Base-by-base conservation (phyloP, 805 yeast species). In the Wickerhamomyces strasburgensis region DNA sequence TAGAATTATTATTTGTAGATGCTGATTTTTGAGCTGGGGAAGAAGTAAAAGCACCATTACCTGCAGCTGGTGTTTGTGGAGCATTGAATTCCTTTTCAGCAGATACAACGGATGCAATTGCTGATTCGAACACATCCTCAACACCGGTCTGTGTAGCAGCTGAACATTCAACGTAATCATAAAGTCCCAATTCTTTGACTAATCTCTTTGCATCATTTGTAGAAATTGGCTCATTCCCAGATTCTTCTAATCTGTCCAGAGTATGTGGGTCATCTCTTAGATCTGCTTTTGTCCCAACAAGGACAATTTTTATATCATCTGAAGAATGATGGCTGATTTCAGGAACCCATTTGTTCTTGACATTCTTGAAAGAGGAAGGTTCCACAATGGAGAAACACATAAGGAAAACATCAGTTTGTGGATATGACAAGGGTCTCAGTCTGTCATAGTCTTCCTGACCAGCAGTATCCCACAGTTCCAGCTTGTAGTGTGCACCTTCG, bases 401-500 rank as follows among this genome's bases (percentile, higher is more conserved):
- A 36, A 88, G 62, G 55, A 88, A 88, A 25, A 88, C 83, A 51
- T 86, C 95, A 0, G 96, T 87, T 57, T 88, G 95, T 4, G 96
- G 95, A 54, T 88, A 88, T 7, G 93, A 82, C 43, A 88, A 67
- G 3, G 96, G 96, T 61, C 96, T 72, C 52, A 87, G 70, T 43
- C 95, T 70, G 58, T 88, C 96, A 59, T 87, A 87, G 57, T 87
- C 96, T 54, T 84, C 83, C 62, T 88, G 96, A 19, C 96, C 96
- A 3, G 96, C 96, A 13, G 96, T 88, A 73, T 88, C 96, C 96
- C 96, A 88, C 31, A 88, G 70, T 17, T 94, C 95, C 35, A 88
- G 68, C 54, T 85, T 86, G 52, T 84, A 80, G 37, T 86, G 84
- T 52, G 81, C 87, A 19, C 84, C 81, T 51, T 83, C 90, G 15